Evolutionary conservation across 345 rosid genomes (phyloP).

Genomic region (Kernera saxatilis): DNA sequence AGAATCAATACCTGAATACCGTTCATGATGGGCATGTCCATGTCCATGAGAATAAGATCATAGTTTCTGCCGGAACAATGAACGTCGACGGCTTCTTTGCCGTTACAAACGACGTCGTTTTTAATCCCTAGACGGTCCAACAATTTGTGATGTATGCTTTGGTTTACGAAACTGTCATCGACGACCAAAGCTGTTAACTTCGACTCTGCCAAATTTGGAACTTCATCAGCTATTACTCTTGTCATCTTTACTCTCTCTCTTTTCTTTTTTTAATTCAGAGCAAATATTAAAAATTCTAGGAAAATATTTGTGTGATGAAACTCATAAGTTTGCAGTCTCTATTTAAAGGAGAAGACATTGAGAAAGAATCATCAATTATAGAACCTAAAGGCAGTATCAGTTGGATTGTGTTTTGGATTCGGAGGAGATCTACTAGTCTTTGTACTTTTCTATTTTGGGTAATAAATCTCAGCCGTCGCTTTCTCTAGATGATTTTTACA

Average conservation of each 20-base stretch:
- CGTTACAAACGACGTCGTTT: slow-evolving; percentile 46
- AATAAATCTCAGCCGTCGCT: slow-evolving; percentile 12
- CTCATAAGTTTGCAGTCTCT: not conserved
- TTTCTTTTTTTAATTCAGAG: not conserved
- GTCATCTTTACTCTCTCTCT: not conserved
- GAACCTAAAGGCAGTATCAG: slow-evolving; percentile 3
- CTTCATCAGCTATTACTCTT: not conserved
- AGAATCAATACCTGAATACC: slow-evolving; percentile 64
- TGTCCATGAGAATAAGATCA: slow-evolving; percentile 82
- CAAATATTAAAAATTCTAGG: not conserved
- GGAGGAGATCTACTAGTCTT: slow-evolving; percentile 4
- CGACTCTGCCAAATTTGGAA: slow-evolving; percentile 17
- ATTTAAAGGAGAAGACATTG: slow-evolving; percentile 1
- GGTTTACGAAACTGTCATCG: slow-evolving; percentile 49
- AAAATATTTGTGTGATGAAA: not conserved
- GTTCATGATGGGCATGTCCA: slow-evolving; percentile 88
- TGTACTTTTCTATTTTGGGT: slow-evolving; percentile 3
- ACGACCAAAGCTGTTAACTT: slow-evolving; percentile 58
- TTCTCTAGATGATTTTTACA: not conserved
- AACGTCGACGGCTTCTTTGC: slow-evolving; percentile 68
- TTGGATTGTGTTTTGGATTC: slow-evolving; percentile 25
- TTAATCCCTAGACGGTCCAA: slow-evolving; percentile 49
- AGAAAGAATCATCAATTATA: slow-evolving; percentile 5
- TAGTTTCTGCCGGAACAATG: slow-evolving; percentile 53
- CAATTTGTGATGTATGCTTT: slow-evolving; percentile 46